Evolutionary conservation across 306 rosid genomes (phyloP), one percentile per base, ranked within the genome.

Genomic region (Crotalaria pallida): DNA sequence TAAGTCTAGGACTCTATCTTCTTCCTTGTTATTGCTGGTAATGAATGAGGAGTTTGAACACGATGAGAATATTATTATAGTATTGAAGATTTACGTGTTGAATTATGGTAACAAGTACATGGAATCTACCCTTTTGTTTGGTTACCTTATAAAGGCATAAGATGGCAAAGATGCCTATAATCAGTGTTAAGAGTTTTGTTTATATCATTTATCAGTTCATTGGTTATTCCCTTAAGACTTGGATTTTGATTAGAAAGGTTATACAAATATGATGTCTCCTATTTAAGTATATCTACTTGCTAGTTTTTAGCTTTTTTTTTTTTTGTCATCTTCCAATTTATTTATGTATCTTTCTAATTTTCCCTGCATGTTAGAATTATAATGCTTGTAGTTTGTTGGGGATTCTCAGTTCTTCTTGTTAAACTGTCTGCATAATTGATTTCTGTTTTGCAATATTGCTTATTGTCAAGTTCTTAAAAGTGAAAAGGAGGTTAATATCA

Each of bases 31-130:
- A 5, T 0, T 63, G 53, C 62, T 47, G 57, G 24, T n/a, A 23
- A 3, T 41, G 60, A 23, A n/a, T 26, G 26, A 16, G 29, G 73
- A 66, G 61, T 76, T 76, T 67, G 80, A 67, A 50, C 12, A 11
- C 18, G 26, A 65, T 65, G 24, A 43, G 4, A 44, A 26, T 43
- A 21, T 21, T 31, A 27, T n/a, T n/a, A 29, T 55, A 11, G 13
- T 55, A 17, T 18, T 58, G 18, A 33, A 33, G 47, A 33, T 59
- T n/a, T 38, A 40, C 21, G 8, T 60, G 34, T 56, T 34, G 43
- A 71, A 65, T 17, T 48, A 8, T 51, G 18, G 27, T 7, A 18
- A 2, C 16, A 5, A 0, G 5, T 27, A 10, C 53, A 59, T 62
- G 71, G 65, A 51, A 21, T 10, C 26, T 61, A 61, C 61, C 41